These are phyloP conservation scores for Metschnikowia peoriensis DNA, from an alignment of 805 yeast species.

Conservation along the genomic window DNA sequence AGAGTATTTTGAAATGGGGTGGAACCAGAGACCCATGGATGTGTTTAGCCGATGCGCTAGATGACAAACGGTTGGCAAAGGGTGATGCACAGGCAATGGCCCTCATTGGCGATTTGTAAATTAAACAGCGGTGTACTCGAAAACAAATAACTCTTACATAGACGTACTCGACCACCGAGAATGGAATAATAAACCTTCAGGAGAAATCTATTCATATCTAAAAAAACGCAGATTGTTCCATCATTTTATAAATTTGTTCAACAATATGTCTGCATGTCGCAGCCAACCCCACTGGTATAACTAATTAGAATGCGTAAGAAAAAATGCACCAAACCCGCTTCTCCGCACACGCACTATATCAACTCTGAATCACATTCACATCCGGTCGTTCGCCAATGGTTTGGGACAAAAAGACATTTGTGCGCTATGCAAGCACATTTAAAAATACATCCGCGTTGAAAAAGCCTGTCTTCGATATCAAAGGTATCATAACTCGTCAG, in stretches of 20 bases:
- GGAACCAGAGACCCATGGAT: slow-evolving; percentile 90
- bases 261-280: too few relatives aligned
- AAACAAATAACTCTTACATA: not conserved
- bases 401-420: not conserved
- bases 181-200: not conserved
- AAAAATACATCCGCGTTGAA: slow-evolving; percentile 18
- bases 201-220: too few relatives aligned
- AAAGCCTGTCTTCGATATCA: slow-evolving; percentile 17
- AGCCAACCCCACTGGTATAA: too few relatives aligned
- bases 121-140: not conserved
- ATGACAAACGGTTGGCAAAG: slow-evolving; percentile 51
- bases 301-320: too few relatives aligned
- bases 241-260: too few relatives aligned
- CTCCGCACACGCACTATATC: not conserved
- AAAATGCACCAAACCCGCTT: not conserved
- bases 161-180: not conserved
- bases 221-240: too few relatives aligned
- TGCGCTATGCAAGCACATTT: slow-evolving; percentile 16
- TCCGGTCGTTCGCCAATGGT: not conserved
- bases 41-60: slow-evolving; percentile 77
- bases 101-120: slow-evolving; percentile 21
- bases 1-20: slow-evolving; percentile 83
- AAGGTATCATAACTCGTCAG: slow-evolving; percentile 12
- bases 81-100: slow-evolving; percentile 78
- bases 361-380: too few relatives aligned